These are phyloP conservation scores for Kuraishia capsulata DNA, from an alignment of 805 yeast species.

Conservation along the genomic window DNA sequence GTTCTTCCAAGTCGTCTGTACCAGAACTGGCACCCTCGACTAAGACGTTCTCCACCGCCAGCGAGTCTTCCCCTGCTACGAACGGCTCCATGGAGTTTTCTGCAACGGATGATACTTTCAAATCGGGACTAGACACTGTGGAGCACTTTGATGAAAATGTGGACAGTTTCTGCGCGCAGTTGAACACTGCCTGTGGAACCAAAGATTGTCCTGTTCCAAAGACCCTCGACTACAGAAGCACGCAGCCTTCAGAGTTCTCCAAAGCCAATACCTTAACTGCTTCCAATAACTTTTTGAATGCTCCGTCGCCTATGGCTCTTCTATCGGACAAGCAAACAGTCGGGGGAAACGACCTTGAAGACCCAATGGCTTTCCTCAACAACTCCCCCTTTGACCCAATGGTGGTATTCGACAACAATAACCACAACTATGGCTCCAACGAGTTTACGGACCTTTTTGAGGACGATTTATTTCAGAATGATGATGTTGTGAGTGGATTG, in stretches of 20 bases:
- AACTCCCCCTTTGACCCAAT: constrained; percentile 42
- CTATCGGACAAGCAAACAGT: background rate
- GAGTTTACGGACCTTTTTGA: constrained; percentile 2
- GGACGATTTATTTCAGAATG: constrained; percentile 1
- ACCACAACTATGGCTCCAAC: background rate
- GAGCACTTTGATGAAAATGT: constrained; percentile 60
- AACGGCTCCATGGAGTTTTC: background rate
- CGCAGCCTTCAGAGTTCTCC: constrained; percentile 1
- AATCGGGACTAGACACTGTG: constrained; percentile 5
- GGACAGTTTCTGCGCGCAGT: constrained; percentile 64
- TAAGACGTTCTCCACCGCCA: constrained; percentile 2
- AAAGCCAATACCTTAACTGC: background rate
- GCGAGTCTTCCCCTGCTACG: constrained; percentile 4
- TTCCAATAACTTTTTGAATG: background rate
- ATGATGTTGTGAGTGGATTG: constrained; percentile 27
- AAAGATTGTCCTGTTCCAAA: constrained; percentile 59
- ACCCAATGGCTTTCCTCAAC: constrained; percentile 38
- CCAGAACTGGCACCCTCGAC: constrained; percentile 2
- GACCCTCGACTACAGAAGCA: constrained; percentile 7
- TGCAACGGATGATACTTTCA: background rate
- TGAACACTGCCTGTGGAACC: constrained; percentile 80
- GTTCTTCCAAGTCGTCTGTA: background rate
- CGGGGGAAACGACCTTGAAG: constrained; percentile 11
- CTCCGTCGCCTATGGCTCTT: constrained; percentile 1
- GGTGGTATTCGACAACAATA: constrained; percentile 31